phyloP scores from a whole-genome alignment of 2,329 filamentous ascomycete species.

The Trichoderma sp. region DNA sequence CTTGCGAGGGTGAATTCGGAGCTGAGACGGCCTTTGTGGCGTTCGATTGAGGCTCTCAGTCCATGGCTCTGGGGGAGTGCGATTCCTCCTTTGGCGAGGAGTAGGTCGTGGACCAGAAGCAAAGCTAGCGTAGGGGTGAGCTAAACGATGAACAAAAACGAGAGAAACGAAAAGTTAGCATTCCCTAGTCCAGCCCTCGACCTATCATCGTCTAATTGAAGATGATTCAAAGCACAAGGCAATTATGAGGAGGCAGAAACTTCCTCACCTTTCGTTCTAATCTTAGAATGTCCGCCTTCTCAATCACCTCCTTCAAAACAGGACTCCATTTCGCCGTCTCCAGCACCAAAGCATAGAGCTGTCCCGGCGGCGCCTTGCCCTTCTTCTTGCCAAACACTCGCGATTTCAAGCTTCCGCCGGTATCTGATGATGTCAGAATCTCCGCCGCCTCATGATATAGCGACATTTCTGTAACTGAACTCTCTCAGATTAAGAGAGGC shows the following conservation, averaged over 20 bases:
- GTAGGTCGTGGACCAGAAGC: slow-evolving; percentile 81
- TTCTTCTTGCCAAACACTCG: slow-evolving; percentile 75
- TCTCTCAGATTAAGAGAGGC: too few species aligned
- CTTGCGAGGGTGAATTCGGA: slow-evolving; percentile 83
- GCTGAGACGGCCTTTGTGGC: slow-evolving; percentile 77
- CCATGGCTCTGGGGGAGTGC: slow-evolving; percentile 79
- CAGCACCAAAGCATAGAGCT: slow-evolving; percentile 83
- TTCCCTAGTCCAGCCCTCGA: background rate
- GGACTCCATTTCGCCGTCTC: slow-evolving; percentile 90
- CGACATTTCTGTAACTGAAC: slow-evolving; percentile 63
- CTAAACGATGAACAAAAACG: slow-evolving; percentile 48
- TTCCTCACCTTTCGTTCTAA: slow-evolving; percentile 75
- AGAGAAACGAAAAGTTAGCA: slow-evolving; percentile 8
- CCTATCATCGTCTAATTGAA: background rate
- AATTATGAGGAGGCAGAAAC: background rate
- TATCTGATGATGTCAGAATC: slow-evolving; percentile 59
- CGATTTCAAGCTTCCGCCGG: slow-evolving; percentile 83
- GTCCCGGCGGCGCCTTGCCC: slow-evolving; percentile 75
- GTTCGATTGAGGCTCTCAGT: slow-evolving; percentile 71
- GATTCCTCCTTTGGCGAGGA: slow-evolving; percentile 80
- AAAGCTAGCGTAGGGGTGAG: slow-evolving; percentile 78
- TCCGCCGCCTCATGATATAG: slow-evolving; percentile 90
- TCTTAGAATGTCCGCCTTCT: slow-evolving; percentile 73
- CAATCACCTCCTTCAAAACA: slow-evolving; percentile 86
- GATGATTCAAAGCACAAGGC: background rate